These are phyloP conservation scores for Ambrosia artemisiifolia DNA, from an alignment of 129 eudicot species.

Conservation along the genomic window DNA sequence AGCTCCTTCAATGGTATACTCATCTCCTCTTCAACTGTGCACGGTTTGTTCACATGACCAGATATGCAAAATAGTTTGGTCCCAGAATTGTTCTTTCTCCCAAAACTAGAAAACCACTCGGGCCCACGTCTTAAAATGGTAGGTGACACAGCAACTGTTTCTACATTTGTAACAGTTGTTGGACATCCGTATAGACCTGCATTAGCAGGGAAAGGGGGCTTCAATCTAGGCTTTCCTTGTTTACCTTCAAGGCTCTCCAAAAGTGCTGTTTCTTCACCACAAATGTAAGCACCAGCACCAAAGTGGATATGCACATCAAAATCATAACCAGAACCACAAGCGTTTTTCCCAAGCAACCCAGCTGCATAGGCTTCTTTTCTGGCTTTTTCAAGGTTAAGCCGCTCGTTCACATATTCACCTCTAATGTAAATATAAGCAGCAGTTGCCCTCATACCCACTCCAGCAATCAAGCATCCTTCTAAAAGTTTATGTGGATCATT, in stretches of 20 bases:
- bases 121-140: constrained; percentile 88
- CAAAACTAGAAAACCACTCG: constrained; percentile 95
- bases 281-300: constrained; percentile 96
- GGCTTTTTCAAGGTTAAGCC: constrained; percentile 71
- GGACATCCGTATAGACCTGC: constrained; percentile 90
- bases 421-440: constrained; percentile 94
- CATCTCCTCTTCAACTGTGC: constrained; percentile 98
- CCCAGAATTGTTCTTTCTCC: constrained; percentile 87
- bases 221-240: constrained; percentile 93
- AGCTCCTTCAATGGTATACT: constrained; percentile 89
- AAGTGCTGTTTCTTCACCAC: constrained; percentile 98
- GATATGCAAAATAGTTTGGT: constrained; percentile 84
- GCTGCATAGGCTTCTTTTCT: constrained; percentile 90
- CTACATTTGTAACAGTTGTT: constrained; percentile 92
- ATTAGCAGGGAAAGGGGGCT: constrained; percentile 96
- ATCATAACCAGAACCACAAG: constrained; percentile 94
- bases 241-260: constrained; percentile 91
- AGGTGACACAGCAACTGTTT: constrained; percentile 96
- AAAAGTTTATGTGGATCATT: constrained; percentile 92
- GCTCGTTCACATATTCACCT: constrained; percentile 93
- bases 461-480: constrained; percentile 93
- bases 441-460: constrained; percentile 85
- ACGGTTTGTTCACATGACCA: constrained; percentile 93
- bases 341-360: constrained; percentile 82
- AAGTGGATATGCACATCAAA: constrained; percentile 88